Conservation (phyloP, 208 protist genomes). For the Acanthamoeba royreba region DNA sequence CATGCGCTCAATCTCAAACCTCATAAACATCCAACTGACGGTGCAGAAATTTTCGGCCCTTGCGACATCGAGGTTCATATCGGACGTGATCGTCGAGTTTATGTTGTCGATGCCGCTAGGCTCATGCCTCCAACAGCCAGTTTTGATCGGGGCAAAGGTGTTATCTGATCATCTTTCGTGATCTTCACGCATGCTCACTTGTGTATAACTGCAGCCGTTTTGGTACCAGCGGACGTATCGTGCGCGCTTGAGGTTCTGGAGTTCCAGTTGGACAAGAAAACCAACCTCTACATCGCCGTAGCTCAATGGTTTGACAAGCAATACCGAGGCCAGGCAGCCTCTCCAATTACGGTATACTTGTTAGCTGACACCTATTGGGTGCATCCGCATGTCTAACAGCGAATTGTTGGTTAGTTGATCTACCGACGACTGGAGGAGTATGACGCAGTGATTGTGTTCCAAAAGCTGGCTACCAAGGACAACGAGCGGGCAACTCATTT, state of each 20-base stretch:
- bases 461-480: not conserved
- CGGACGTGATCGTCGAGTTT: not conserved
- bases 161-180: not conserved
- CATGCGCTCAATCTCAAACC: slow-evolving; percentile 34
- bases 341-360: not conserved
- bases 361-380: not conserved
- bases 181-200: not conserved
- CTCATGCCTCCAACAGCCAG: slow-evolving; percentile 20
- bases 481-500: slow-evolving; percentile 33
- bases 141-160: slow-evolving; percentile 22
- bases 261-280: slow-evolving; percentile 5
- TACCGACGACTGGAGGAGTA: slow-evolving; percentile 5
- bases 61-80: slow-evolving; percentile 35
- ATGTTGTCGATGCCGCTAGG: slow-evolving; percentile 21
- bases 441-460: slow-evolving; percentile 29
- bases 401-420: not conserved
- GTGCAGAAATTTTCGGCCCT: not conserved
- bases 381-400: not conserved
- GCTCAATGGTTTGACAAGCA: not conserved
- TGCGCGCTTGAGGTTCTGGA: not conserved
- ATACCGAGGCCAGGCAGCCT: not conserved
- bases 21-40: not conserved
- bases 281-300: not conserved
- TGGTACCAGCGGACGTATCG: not conserved
- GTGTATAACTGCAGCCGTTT: not conserved